A percentile compares a stretch with the other conserved stretches of the same genome.
Evolutionary conservation across 176 grass and related monocot genomes (phyloP).

Genomic region (Coix lacrymajobi): DNA sequence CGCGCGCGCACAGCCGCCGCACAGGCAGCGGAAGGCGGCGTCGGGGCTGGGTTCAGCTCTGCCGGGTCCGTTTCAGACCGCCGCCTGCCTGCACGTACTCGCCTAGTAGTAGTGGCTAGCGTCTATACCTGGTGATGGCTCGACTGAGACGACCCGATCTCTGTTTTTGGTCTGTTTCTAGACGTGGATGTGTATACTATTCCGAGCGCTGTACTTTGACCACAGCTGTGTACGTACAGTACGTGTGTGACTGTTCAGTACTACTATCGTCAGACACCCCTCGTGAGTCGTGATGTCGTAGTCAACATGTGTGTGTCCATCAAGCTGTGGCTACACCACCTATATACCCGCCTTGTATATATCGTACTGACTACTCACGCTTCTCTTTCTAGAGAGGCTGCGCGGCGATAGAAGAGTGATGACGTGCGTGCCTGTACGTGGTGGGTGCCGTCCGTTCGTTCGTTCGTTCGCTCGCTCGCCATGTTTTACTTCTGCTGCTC

Average conservation of each 20-base stretch:
- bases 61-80: background rate
- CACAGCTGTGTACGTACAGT: background rate
- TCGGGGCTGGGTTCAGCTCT: background rate
- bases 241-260: background rate
- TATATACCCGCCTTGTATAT: no score
- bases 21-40: background rate
- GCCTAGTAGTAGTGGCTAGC: background rate
- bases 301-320: conserved; percentile 11
- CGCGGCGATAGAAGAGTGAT: background rate
- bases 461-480: background rate
- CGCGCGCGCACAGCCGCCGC: no score
- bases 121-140: background rate
- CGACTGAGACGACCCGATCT: background rate
- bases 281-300: background rate
- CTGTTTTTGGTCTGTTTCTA: background rate
- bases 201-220: conserved; percentile 19
- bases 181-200: conserved; percentile 31
- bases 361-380: background rate
- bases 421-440: background rate
- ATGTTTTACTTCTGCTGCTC: conserved; percentile 4
- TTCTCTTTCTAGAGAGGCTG: background rate
- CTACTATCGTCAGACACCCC: background rate
- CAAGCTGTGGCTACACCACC: background rate
- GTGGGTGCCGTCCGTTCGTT: background rate
- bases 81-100: conserved; percentile 12